Conservation (phyloP, 345 rosid species). For the Pelargonium nanum region DNA sequence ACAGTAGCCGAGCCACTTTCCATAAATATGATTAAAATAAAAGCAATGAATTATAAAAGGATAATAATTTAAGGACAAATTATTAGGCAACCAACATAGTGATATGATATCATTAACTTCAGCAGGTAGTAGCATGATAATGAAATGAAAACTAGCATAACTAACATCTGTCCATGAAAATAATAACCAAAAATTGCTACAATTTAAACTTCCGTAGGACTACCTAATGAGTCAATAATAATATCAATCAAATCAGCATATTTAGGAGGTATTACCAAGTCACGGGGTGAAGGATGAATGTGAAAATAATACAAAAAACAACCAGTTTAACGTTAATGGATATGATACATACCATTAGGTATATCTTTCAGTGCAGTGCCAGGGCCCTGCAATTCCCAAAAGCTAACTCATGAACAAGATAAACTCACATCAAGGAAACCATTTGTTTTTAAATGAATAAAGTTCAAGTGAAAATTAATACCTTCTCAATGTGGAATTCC, state of each 20-base stretch:
- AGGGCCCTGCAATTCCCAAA: constrained; percentile 54
- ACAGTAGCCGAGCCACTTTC: neutral
- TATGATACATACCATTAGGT: constrained; percentile 60
- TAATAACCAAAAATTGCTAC: neutral
- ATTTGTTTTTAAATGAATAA: neutral
- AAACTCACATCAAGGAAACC: constrained; percentile 5
- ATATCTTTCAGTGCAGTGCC: constrained; percentile 86
- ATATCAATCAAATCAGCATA: neutral
- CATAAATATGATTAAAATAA: neutral
- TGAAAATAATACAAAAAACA: neutral
- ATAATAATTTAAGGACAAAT: neutral
- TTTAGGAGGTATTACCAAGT: neutral
- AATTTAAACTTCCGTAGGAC: neutral
- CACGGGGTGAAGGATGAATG: neutral
- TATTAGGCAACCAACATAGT: neutral
- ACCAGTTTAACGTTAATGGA: neutral
- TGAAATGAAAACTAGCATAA: neutral
- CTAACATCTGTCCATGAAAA: neutral
- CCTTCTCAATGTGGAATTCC: constrained; percentile 78
- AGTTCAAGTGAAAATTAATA: constrained; percentile 11
- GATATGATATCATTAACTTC: neutral
- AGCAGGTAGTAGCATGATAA: neutral
- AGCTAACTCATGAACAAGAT: constrained; percentile 14
- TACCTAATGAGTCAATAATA: neutral
- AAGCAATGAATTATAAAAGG: neutral